Evolutionary conservation across 176 grass and related monocot species (phyloP), one percentile per base, ranked within the genome.

Genomic region (Lolium rigidum): DNA sequence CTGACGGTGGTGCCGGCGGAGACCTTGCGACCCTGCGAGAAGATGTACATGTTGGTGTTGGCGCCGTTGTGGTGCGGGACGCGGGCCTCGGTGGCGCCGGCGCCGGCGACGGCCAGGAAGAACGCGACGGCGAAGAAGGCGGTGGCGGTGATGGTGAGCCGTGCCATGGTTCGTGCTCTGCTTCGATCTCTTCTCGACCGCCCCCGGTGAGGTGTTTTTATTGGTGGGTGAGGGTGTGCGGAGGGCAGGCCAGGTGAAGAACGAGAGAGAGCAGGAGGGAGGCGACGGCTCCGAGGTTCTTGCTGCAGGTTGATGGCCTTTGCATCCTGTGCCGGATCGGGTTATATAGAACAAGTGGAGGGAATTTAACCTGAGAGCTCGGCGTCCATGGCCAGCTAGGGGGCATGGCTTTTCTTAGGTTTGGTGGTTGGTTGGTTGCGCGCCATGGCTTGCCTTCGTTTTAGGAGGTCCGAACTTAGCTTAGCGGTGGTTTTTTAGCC

Each of bases 81-180:
- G 7, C 21, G 7, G 22, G 13, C 22, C 14, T 25, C 47, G 72
- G 72, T 14, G 22, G 8, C 48, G 7, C 7, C 48, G 22, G 8
- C 48, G 7, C 7, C 48, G 15, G 5, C 72, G 24, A 3, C 1
- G 15, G 0, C 25, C 1, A 51, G 5, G 72, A 75, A 28, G 17
- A 26, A 47, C 18, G 70, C 41, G 78, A 86, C 22, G 35, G 26
- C 4, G 50, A 80, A 1, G 69, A 79, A 1, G 78, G 74, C 7
- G 75, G 58, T 24, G 74, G 49, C 15, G 31, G 22, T 12, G 31
- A 35, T 35, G 84, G 65, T 21, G 84, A 80, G 48, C 68, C 80
- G 81, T 11, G 11, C 80, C 89, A 90, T 90, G 74, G 47, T 76
- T 18, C 10, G 25, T 26, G 58, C 25, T 61, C 76, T 35, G 46